Percentiles rank a stretch among this genome's conserved stretches.
Evolutionary conservation across 225 moss, liverwort and hornwort species (phyloP).

Genomic region (Climacium dendroides): DNA sequence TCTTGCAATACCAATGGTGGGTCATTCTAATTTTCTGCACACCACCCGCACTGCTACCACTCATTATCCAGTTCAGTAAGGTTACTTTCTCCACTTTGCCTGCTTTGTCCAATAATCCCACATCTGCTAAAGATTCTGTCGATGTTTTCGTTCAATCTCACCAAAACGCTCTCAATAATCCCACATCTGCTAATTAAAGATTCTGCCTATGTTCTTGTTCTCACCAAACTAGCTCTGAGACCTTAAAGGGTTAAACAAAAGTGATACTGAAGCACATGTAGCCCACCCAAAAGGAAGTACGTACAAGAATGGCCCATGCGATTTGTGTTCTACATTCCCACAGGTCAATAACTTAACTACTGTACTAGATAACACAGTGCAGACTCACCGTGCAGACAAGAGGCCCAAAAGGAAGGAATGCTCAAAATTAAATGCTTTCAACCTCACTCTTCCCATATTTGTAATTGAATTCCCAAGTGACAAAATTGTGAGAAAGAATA

Average conservation of each 20-base stretch:
- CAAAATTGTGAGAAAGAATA: slow-evolving; percentile 13
- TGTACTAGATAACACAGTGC: not conserved
- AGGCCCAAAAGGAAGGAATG: not conserved
- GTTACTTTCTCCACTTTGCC: not conserved
- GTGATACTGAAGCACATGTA: not conserved
- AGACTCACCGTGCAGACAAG: not conserved
- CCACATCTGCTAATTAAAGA: not conserved
- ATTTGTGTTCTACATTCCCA: not conserved
- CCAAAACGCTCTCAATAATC: not conserved
- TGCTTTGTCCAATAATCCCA: not conserved
- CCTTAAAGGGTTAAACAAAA: not conserved
- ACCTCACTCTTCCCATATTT: slow-evolving; percentile 4
- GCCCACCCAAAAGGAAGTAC: not conserved
- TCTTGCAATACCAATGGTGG: not conserved
- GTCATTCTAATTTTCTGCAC: not conserved
- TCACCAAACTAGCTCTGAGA: not conserved
- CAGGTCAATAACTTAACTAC: not conserved
- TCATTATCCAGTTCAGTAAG: not conserved
- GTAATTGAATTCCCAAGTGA: not conserved
- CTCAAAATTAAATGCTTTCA: not conserved
- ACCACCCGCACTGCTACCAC: too few relatives aligned
- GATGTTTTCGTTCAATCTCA: not conserved
- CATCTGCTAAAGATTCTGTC: not conserved
- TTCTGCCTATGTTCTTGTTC: not conserved
- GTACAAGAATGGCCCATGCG: not conserved